Evolutionary conservation across 805 yeast genomes (phyloP).

Genomic region (Myxozyma neglecta): DNA sequence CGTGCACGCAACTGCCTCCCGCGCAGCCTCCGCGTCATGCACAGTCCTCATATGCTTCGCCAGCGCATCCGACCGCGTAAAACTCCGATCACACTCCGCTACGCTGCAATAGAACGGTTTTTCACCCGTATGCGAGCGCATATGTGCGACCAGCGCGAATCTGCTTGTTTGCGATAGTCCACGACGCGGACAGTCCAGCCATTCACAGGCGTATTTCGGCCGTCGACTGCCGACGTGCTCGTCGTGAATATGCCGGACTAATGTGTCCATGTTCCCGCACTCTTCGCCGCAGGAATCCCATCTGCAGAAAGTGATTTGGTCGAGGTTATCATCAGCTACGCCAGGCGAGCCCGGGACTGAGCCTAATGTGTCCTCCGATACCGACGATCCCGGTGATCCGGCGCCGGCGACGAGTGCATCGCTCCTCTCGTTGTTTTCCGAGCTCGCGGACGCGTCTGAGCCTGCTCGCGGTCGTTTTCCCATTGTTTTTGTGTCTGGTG

Average conservation of each 20-base stretch:
- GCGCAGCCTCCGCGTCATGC: conserved; percentile 47
- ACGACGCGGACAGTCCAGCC: conserved; percentile 58
- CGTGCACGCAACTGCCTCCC: conserved; percentile 6
- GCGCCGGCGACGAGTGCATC: neutral
- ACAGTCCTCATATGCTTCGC: conserved; percentile 62
- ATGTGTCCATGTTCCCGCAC: conserved; percentile 42
- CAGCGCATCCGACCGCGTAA: conserved; percentile 61
- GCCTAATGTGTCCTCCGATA: conserved; percentile 30
- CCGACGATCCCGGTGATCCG: conserved; percentile 17
- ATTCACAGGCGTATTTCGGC: conserved; percentile 54
- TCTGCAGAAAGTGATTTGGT: conserved; percentile 39
- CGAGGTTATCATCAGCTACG: conserved; percentile 32
- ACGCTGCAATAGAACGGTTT: conserved; percentile 63
- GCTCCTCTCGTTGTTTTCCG: too few relatives aligned
- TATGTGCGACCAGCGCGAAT: conserved; percentile 61
- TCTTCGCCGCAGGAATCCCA: conserved; percentile 44
- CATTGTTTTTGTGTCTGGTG: too few relatives aligned
- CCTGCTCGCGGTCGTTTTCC: too few relatives aligned
- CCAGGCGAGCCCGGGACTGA: conserved; percentile 33
- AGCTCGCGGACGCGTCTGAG: too few relatives aligned
- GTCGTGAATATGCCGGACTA: conserved; percentile 46
- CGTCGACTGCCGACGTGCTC: conserved; percentile 43
- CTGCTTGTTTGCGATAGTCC: conserved; percentile 56
- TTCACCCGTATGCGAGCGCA: conserved; percentile 66
- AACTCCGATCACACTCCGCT: conserved; percentile 61